A percentile compares a stretch with the other conserved stretches of the same genome.
These are phyloP conservation scores for Populus nigra DNA, from an alignment of 345 rosid species.

Conservation along the genomic window DNA sequence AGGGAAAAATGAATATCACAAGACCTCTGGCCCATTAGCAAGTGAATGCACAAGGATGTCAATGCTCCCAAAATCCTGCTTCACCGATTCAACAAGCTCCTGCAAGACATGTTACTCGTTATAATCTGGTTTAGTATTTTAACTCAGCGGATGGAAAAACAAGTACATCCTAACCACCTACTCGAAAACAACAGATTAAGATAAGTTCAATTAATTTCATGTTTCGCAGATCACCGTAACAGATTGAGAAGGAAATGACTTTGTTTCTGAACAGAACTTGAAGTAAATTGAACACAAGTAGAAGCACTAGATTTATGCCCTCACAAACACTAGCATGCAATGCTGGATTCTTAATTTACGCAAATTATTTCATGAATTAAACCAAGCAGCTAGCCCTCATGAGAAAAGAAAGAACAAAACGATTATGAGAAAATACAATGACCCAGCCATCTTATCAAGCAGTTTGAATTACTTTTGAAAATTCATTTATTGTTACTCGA, in stretches of 20 bases:
- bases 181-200: background rate
- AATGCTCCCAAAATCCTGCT: conserved; percentile 76
- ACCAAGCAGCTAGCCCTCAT: no score
- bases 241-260: background rate
- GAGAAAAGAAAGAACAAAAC: background rate
- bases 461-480: background rate
- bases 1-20: background rate
- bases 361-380: background rate
- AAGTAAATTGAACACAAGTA: background rate
- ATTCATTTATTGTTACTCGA: background rate
- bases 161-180: background rate
- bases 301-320: no score
- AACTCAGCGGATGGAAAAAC: background rate
- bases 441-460: background rate
- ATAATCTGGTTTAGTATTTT: background rate
- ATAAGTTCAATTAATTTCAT: background rate
- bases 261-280: background rate
- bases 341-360: background rate
- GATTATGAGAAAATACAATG: background rate
- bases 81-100: conserved; percentile 90
- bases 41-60: conserved; percentile 96
- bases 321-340: background rate
- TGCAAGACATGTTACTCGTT: conserved; percentile 17
- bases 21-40: conserved; percentile 96
- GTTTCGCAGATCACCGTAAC: background rate